These are phyloP conservation scores for Colletotrichum nymphaeae DNA, from an alignment of 2,329 filamentous ascomycete genomes.

Conservation along the genomic window DNA sequence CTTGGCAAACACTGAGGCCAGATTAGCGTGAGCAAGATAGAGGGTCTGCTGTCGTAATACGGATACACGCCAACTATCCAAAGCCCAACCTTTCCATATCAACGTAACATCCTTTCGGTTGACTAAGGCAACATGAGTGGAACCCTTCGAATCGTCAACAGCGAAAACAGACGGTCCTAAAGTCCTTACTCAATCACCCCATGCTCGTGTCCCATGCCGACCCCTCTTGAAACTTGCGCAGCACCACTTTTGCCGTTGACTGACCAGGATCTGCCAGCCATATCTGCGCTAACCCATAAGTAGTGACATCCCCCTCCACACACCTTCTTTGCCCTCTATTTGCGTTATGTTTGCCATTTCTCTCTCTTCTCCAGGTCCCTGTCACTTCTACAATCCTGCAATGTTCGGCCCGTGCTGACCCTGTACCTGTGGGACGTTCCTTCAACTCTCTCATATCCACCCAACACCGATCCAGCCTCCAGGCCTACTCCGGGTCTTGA, in stretches of 20 bases:
- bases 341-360: neutral
- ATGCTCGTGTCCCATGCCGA: constrained; percentile 6
- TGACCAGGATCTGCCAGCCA: neutral
- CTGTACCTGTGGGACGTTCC: neutral
- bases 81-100: neutral
- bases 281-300: neutral
- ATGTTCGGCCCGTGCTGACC: neutral
- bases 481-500: neutral
- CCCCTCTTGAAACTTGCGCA: constrained; percentile 26
- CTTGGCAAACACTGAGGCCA: neutral
- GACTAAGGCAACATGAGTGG: neutral
- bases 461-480: neutral
- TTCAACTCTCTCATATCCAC: neutral
- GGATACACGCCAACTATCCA: neutral
- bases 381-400: neutral
- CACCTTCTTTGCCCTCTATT: neutral
- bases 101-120: neutral
- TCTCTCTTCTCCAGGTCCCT: neutral
- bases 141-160: neutral
- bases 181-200: neutral
- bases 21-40: constrained; percentile 29
- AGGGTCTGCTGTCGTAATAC: neutral
- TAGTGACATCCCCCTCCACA: neutral
- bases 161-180: neutral
- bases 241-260: neutral